Base-by-base conservation (phyloP, 1,139 yeast species). In the Pichia sp. region DNA sequence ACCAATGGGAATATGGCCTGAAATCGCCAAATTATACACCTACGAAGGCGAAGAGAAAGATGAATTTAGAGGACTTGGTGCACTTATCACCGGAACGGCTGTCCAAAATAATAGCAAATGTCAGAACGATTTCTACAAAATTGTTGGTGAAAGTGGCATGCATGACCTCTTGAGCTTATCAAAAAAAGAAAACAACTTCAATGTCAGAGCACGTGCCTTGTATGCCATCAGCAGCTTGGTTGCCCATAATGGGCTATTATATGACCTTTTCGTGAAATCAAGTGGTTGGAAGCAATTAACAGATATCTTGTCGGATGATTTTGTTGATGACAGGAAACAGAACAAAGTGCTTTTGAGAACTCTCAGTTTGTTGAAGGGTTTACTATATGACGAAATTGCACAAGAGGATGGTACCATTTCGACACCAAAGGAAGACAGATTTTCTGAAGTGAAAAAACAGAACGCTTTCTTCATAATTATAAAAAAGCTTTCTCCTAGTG, bases 51-150 rank as follows among this genome's bases (percentile, higher is more conserved):
- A 72, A 41, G 69, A 72, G 3, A 70, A 87, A 50, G 68, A 66
- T 1, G 68, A 74, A 4, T 70, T 90, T 48, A 74, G 83, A 54
- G 72, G 78, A 70, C 74, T 57, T 84, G 91, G 7, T 79, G 89
- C 59, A 83, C 49, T 95, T 49, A 80, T 88, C 41, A 77, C 91
- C 34, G 97, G 96, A 2, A 87, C 93, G 1, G 96, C 98, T 0
- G 95, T 87, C 1, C 99, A 93, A 68, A 93, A 93, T 66, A 93
- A 93, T 66, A 82, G 81, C 2, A 78, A 76, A 54, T 75, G 91
- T 3, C 97, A 90, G 68, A 74, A 75, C 50, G 87, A 80, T 51
- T 85, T 83, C 58, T 62, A 74, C 41, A 75, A 78, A 54, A 73
- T 83, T 54, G 73, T 74, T 0, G 70, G 58, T 4, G 41, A 36